Base-by-base conservation (phyloP, 768 basidiomycete genomes). In the Pulveroboletus sp. region DNA sequence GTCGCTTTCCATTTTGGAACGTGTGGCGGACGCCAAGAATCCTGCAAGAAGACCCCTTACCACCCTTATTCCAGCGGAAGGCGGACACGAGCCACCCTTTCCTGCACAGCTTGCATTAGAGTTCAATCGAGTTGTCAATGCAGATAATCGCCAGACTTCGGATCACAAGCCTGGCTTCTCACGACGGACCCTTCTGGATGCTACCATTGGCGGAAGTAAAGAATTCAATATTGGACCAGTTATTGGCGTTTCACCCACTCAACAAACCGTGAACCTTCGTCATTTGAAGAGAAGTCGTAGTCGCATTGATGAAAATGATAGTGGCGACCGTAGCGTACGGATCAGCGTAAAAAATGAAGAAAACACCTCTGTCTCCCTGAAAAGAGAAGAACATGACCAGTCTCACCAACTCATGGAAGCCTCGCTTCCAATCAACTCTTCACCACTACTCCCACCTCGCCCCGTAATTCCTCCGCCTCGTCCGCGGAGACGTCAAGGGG, bases 261-360 rank as follows among this genome's bases (percentile, higher is more conserved):
- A 68, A 26, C 59, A 41, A 37, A 65, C 53, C 3, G 63, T 61
- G 1, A 67, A 67, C 47, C 64, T 67, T 32, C 68, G 66, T 36
- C 66, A 67, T 49, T 46, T 67, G 43, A 69, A 62, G 28, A 56
- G 51, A 17, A 52, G 52, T 39, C 66, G 63, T 15, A 43, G 56
- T 18, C 63, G 56, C 24, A 37, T 54, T n/a, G 65, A 67, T 42
- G 62, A 61, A 45, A 67, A 48, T 26, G 58, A 60, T 18, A 41
- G 55, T 31, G 66, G 63, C 14, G 63, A 68, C 35, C 61, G 67
- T 33, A 69, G 63, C 40, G 66, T 52, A 18, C 62, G 58, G 12
- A 54, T 27, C 9, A 51, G n/a, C 10, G 54, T 51, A 35, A 69
- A 65, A 36, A 48, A 5, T 43, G 67, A 69, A 43, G 65, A 55